Conservation (phyloP, 768 basidiomycete species). For the Collybia nuda region DNA sequence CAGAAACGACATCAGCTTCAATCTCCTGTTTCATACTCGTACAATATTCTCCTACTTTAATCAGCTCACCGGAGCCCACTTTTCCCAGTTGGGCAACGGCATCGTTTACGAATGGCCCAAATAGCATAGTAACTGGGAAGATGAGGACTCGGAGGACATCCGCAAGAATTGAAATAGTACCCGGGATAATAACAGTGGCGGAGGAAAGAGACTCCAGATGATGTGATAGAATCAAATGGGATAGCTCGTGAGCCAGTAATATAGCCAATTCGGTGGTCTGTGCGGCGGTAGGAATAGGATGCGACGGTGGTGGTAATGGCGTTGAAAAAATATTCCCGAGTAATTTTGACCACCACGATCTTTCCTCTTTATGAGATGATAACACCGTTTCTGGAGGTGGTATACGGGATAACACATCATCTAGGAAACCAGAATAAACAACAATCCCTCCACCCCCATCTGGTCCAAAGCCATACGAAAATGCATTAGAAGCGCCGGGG, state of each 20-base stretch:
- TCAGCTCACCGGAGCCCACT: conserved; percentile 73
- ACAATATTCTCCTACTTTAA: conserved; percentile 71
- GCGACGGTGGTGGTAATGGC: conserved; percentile 27
- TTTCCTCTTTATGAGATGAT: conserved; percentile 17
- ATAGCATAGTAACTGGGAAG: conserved; percentile 87
- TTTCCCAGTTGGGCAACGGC: conserved; percentile 82
- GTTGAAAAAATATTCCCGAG: conserved; percentile 44
- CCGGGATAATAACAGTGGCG: conserved; percentile 78
- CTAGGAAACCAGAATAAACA: conserved; percentile 90
- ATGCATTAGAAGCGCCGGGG: conserved; percentile 84
- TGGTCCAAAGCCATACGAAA: conserved; percentile 94
- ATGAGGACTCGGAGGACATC: conserved; percentile 78
- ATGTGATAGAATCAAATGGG: conserved; percentile 88
- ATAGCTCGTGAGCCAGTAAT: conserved; percentile 90
- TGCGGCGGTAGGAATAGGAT: conserved; percentile 66
- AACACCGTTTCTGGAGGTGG: conserved; percentile 23
- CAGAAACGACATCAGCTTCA: conserved; percentile 90
- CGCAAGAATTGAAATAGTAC: conserved; percentile 70
- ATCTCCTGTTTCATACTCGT: conserved; percentile 83
- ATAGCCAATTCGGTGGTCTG: conserved; percentile 90
- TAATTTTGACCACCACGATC: conserved; percentile 47
- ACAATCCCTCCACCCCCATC: conserved; percentile 92
- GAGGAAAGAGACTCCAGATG: conserved; percentile 92
- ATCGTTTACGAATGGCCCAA: conserved; percentile 96
- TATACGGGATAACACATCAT: conserved; percentile 69